Evolutionary conservation across 345 rosid species (phyloP).

Genomic region (Rhizophora mangle): DNA sequence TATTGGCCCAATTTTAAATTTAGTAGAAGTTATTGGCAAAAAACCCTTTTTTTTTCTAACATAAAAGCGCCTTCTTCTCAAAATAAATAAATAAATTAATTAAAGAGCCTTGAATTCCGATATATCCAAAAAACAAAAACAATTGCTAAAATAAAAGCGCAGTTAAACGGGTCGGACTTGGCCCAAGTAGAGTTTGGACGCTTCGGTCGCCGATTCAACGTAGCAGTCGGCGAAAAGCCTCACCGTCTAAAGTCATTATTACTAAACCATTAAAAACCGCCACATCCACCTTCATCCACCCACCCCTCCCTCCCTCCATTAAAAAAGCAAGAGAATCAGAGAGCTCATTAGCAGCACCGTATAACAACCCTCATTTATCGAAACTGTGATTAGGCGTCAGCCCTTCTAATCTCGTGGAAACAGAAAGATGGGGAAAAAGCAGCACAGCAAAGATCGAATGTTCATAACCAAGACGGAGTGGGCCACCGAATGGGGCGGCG

Average conservation of each 20-base stretch:
- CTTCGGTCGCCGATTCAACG: background rate
- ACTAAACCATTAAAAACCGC: background rate
- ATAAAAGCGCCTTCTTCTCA: no score
- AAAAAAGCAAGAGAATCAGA: background rate
- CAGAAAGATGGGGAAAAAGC: conserved; percentile 85
- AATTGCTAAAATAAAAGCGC: no score
- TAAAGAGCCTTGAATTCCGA: no score
- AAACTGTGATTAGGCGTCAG: background rate
- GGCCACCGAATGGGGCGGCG: conserved; percentile 99
- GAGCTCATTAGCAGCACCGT: background rate
- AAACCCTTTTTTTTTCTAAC: no score
- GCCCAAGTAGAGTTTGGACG: background rate
- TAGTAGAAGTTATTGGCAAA: no score
- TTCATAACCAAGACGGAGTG: conserved; percentile 90
- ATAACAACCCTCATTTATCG: background rate
- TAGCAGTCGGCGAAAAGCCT: background rate
- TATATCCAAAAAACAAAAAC: no score
- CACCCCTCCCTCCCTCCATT: background rate
- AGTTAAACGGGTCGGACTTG: background rate
- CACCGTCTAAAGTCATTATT: background rate
- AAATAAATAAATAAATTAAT: no score
- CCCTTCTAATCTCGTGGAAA: conserved; percentile 2
- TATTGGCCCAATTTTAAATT: no score
- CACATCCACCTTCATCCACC: background rate
- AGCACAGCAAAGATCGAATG: conserved; percentile 98